Base-by-base conservation (phyloP, 768 basidiomycete genomes). In the Mycena alexandri region DNA sequence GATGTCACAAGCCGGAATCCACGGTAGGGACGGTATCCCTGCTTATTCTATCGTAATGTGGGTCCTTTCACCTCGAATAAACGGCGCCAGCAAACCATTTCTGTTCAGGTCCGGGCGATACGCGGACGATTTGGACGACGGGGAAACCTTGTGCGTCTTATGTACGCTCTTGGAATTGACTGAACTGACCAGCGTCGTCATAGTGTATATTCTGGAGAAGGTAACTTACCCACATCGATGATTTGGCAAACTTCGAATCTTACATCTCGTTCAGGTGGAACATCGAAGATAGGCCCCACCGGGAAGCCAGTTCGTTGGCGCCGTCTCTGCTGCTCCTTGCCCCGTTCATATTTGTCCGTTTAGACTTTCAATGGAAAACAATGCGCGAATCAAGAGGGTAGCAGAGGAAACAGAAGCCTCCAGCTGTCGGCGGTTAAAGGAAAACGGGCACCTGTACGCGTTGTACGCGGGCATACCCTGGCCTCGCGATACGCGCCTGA, bases 21-120 rank as follows among this genome's bases (percentile, higher is more conserved):
- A 80, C 16, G 82, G 83, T n/a, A 0, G 69, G 46, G 19, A 63
- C 3, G 73, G 76, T 10, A 78, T 79, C 9, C 55, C 63, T 2
- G 81, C 82, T 10, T 83, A 73, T 58, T 84, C 83, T 16, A 77
- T 84, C 22, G 83, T 83, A 19, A 48, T 84, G 75, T 75, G 22
- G 33, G 74, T 58, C 19, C 17, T 29, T 34, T 61, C 33, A 25
- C 14, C 2, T 10, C 25, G 29, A 29, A 29, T 29, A 29, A 29
- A n/a, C n/a, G 29, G 29, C 29, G 29, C 29, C 3, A 29, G 29
- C 29, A 29, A 29, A 29, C 29, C 29, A 29, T 29, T 6, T 29
- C 29, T 29, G 29, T 29, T 29, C 29, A 76, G 75, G 19, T 81
- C 83, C 42, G 76, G 71, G 16, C 81, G 81, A 9, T 84, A 84